Conservation (phyloP, 129 eudicot genomes). For the sunflower (Helianthus annuus) region HanXRQr2.0-SUNRISE NC_035442.2:6073593-6074092, state of each 20-base stretch:
- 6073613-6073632: no score
- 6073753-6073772: not conserved
- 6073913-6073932: not conserved
- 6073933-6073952: not conserved
- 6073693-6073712: not conserved
- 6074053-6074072: no score
- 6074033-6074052: no score
- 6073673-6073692: no score
- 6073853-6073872: not conserved
- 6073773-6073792: no score
- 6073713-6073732: not conserved
- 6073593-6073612: no score
- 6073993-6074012: not conserved
- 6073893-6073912: not conserved
- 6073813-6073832: no score
- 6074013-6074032: no score
- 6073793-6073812: not conserved
- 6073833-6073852: not conserved
- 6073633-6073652: no score
- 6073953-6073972: conserved; percentile 3
- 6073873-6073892: not conserved
- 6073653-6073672: no score
- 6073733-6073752: not conserved
- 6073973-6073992: not conserved
- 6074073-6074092: no score